Evolutionary conservation across 345 rosid genomes (phyloP), one percentile per base, ranked within the genome.

Genomic region (Corchorus capsularis): DNA sequence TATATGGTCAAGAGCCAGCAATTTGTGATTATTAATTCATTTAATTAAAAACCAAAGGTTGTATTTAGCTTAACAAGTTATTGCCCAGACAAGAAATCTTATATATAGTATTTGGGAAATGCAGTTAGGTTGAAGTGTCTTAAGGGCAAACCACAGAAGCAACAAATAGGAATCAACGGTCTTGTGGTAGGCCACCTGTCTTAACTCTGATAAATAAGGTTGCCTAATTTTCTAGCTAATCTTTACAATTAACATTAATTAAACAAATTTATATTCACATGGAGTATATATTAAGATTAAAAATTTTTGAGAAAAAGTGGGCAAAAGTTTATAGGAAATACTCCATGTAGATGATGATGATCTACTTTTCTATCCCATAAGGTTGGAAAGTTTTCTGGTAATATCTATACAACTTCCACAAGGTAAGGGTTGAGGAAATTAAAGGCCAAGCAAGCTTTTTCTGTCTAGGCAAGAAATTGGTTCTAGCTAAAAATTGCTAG

Each of bases 171-270:
- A 22, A 59, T 22, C 6, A 59, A 59, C 16, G 63, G 37, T 59
- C 37, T 32, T 22, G 7, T 59, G 37, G 15, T 59, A 22, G 63
- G 63, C 63, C 63, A 59, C 63, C 63, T 59, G 63, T 59, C 37
- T 7, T 39, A 2, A 3, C 39, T 60, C 1, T 13, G 39, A 60
- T 27, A 60, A 60, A 60, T 39, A 13, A 61, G 41, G 64, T 60
- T 61, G 64, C 64, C 64, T 61, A 61, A 61, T 61, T 61, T 32
- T 32, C 9, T 60, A 32, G 17, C 63, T 27, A 60, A 61, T 32
- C 63, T 27, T 4, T 60, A 22, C 0, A 4, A 10, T 12, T 10
- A 22, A 22, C 27, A 22, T 20, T 57, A 3, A 57, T 20, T 27
- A 27, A 27, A 27, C 1, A 27, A 27, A 27, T 27, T 0, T 27